Percentiles rank a stretch among this genome's conserved stretches.
Conservation (phyloP, 768 basidiomycete species). For the Russula foetens region DNA sequence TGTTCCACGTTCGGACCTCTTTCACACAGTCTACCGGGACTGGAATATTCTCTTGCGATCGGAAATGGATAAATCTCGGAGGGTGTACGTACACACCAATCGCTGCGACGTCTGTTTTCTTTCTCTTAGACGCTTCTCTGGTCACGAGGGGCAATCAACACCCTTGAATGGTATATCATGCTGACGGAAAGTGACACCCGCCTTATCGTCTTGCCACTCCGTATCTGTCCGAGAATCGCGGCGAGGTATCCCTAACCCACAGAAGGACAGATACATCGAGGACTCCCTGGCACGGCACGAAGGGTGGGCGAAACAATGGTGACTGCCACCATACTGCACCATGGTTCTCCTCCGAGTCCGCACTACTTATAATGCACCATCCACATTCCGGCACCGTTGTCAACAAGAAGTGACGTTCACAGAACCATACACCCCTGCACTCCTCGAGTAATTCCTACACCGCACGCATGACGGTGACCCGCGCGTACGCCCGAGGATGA, state of each 20-base stretch:
- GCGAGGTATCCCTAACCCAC: neutral
- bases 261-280: neutral
- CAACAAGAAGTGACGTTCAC: constrained; percentile 32
- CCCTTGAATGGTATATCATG: neutral
- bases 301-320: neutral
- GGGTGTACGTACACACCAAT: neutral
- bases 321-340: neutral
- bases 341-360: no score
- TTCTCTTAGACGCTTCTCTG: neutral
- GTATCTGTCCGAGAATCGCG: neutral
- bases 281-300: neutral
- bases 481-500: constrained; percentile 75
- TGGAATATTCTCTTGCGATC: neutral
- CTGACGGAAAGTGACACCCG: neutral
- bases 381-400: neutral
- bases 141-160: neutral
- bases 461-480: constrained; percentile 47
- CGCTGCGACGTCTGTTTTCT: neutral
- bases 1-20: neutral
- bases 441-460: constrained; percentile 85
- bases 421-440: constrained; percentile 93
- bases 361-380: no score
- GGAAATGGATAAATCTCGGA: neutral
- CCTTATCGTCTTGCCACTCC: neutral
- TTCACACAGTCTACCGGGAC: neutral